Percentiles rank a stretch among this genome's conserved stretches.
Evolutionary conservation across 768 basidiomycete species (phyloP).

Genomic region (Termitomyces sp.): DNA sequence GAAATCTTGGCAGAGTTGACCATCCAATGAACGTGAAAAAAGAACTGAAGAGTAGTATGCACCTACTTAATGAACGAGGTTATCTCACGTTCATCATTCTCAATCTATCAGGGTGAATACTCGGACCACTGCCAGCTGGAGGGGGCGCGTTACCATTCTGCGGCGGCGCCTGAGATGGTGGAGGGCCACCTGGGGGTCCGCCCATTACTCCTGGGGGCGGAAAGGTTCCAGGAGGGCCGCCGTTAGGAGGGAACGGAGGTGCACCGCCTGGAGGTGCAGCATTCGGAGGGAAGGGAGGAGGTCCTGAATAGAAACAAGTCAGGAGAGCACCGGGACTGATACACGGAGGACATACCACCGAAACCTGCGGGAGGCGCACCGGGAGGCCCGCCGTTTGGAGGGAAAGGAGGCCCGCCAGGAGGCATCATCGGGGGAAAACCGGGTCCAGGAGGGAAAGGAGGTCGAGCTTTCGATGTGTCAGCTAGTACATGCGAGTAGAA

Average conservation of each 20-base stretch:
- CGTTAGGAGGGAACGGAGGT: conserved; percentile 4
- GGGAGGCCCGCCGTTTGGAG: conserved; percentile 51
- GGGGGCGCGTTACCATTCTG: conserved; percentile 22
- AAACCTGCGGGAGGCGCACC: conserved; percentile 43
- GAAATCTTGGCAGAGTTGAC: neutral
- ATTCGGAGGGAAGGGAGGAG: conserved; percentile 6
- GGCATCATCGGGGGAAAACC: conserved; percentile 51
- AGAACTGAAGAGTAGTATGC: neutral
- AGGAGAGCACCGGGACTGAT: neutral
- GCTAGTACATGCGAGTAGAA: conserved; percentile 1
- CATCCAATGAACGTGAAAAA: neutral
- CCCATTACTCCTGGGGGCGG: conserved; percentile 48
- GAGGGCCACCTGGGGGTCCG: conserved; percentile 35
- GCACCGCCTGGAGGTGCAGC: conserved; percentile 3
- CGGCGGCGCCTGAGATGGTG: conserved; percentile 31
- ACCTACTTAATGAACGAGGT: conserved; percentile 6
- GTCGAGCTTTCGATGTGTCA: conserved; percentile 41
- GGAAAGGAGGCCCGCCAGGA: conserved; percentile 69
- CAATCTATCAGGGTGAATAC: conserved; percentile 82
- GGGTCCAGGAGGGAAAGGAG: conserved; percentile 69
- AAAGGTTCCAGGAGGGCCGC: conserved; percentile 16
- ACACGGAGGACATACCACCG: conserved; percentile 34
- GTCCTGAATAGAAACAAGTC: neutral
- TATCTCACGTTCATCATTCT: conserved; percentile 64
- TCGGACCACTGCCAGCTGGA: conserved; percentile 42